Evolutionary conservation across 805 yeast species (phyloP).

Genomic region (Candida jianshihensis): DNA sequence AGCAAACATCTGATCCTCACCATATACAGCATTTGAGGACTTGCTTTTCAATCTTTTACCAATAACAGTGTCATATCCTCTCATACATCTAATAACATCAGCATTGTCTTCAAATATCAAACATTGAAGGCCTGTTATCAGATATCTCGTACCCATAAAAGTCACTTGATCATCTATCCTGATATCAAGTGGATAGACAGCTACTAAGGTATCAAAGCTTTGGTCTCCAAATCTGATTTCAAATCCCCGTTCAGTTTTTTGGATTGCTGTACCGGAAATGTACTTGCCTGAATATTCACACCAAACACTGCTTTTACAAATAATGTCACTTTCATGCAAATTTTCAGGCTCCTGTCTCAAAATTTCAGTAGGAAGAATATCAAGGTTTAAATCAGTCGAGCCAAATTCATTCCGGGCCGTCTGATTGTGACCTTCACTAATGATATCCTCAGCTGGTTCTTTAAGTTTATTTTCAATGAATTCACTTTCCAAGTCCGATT

Average conservation of each 20-base stretch:
- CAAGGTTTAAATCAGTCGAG: too few relatives aligned
- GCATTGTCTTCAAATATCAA: conserved; percentile 8
- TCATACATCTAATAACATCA: conserved; percentile 39
- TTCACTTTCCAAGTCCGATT: neutral
- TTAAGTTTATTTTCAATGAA: neutral
- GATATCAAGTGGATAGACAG: conserved; percentile 37
- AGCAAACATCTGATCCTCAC: conserved; percentile 15
- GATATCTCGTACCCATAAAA: conserved; percentile 28
- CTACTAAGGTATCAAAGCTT: conserved; percentile 20
- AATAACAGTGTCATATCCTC: conserved; percentile 53
- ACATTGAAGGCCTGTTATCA: conserved; percentile 41
- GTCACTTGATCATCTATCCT: conserved; percentile 49
- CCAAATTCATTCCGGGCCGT: too few relatives aligned
- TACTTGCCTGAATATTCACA: conserved; percentile 40
- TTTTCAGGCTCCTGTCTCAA: conserved; percentile 4
- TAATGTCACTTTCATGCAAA: conserved; percentile 24
- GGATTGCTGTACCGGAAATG: conserved; percentile 41
- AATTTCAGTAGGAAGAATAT: conserved; percentile 2
- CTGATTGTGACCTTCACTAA: too few relatives aligned
- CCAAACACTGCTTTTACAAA: conserved; percentile 41
- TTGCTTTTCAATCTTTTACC: conserved; percentile 22
- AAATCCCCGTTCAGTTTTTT: conserved; percentile 22
- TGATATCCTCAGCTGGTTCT: conserved; percentile 1
- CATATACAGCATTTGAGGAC: conserved; percentile 14
- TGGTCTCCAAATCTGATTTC: conserved; percentile 35